Percentiles rank a stretch among this genome's conserved stretches.
Conservation (phyloP, 2,329 filamentous ascomycete species). For the Colletotrichum shisoi region DNA sequence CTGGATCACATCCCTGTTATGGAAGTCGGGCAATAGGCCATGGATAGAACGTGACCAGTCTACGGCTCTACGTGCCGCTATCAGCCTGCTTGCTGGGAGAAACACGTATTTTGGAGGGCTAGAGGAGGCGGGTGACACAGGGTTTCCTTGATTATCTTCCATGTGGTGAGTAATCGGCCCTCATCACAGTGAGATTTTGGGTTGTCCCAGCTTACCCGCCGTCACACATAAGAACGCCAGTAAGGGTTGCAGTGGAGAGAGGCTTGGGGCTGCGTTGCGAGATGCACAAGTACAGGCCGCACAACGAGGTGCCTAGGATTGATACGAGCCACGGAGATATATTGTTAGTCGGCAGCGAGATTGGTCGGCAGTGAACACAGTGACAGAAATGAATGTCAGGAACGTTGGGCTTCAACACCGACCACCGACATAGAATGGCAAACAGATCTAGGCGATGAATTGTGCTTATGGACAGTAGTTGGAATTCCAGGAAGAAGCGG, state of each 20-base stretch:
- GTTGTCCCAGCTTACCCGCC: conserved; percentile 17
- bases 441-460: background rate
- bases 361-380: background rate
- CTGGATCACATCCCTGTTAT: conserved; percentile 32
- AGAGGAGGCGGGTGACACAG: conserved; percentile 28
- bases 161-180: conserved; percentile 17
- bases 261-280: background rate
- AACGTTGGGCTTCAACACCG: background rate
- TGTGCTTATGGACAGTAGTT: background rate
- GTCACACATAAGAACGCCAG: conserved; percentile 24
- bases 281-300: conserved; percentile 18
- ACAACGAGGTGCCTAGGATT: background rate
- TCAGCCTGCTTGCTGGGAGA: conserved; percentile 14
- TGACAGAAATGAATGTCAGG: background rate
- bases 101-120: conserved; percentile 1
- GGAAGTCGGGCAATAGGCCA: conserved; percentile 27
- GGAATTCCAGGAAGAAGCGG: conserved; percentile 4
- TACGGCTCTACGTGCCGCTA: conserved; percentile 28
- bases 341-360: background rate
- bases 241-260: conserved; percentile 1
- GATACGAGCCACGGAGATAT: background rate
- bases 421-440: background rate
- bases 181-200: conserved; percentile 4
- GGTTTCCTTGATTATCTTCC: background rate
- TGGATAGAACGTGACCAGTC: conserved; percentile 33